A percentile compares a stretch with the other conserved stretches of the same genome.
phyloP scores from a whole-genome alignment of 2,329 filamentous ascomycete genomes.

The Metarhizium robertsii region DNA sequence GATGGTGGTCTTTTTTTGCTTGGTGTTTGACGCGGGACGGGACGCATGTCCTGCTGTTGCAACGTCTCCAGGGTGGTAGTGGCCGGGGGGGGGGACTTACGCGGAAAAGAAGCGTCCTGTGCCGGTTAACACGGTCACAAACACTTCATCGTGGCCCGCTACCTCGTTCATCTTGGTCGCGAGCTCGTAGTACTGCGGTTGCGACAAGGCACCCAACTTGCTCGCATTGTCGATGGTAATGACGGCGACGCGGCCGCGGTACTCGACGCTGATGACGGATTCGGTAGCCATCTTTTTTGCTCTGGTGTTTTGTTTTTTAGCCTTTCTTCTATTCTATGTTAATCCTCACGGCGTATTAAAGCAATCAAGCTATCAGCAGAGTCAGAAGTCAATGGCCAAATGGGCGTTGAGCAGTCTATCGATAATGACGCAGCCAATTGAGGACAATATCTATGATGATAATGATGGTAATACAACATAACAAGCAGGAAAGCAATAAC shows the following conservation, averaged over 20 bases:
- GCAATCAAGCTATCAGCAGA: not conserved
- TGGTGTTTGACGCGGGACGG: no score
- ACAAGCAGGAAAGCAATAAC: no score
- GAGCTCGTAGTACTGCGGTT: constrained; percentile 68
- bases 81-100: constrained; percentile 37
- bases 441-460: no score
- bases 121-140: constrained; percentile 74
- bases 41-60: no score
- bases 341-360: no score
- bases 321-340: not conserved
- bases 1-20: no score
- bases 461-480: no score
- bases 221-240: constrained; percentile 77
- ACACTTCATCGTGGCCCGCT: constrained; percentile 69
- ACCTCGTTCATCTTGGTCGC: constrained; percentile 67
- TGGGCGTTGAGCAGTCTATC: no score
- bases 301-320: not conserved
- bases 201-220: constrained; percentile 78
- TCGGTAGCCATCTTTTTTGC: not conserved
- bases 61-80: not conserved
- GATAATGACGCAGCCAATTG: no score
- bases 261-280: constrained; percentile 27
- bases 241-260: constrained; percentile 44
- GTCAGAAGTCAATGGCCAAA: no score
- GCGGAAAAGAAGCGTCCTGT: constrained; percentile 84